Evolutionary conservation across 768 basidiomycete species (phyloP).

Genomic region (Trametopsis cervina): DNA sequence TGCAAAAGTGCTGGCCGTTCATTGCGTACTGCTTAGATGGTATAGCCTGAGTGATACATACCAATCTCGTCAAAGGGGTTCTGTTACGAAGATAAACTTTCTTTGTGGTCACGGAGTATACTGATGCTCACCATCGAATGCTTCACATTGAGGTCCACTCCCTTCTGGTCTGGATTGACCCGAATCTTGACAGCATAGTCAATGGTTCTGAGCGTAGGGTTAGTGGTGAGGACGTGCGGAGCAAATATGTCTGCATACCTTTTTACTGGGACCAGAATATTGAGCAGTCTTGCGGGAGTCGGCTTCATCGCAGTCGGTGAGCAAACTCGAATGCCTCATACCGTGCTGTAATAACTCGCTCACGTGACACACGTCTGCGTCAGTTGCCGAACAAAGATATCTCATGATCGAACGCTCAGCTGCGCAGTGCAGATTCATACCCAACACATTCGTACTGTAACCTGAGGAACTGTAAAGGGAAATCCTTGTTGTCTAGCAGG

Average conservation of each 20-base stretch:
- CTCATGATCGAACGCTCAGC: no score
- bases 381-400: no score
- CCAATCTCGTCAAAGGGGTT: constrained; percentile 99
- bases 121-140: constrained; percentile 81
- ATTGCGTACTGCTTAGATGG: background rate
- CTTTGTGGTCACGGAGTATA: background rate
- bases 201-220: constrained; percentile 54
- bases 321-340: no score
- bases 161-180: constrained; percentile 91
- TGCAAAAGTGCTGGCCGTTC: constrained; percentile 21
- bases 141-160: constrained; percentile 95
- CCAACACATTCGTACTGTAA: no score
- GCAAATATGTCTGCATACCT: constrained; percentile 58
- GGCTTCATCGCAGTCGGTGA: constrained; percentile 55
- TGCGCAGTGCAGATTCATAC: no score
- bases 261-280: constrained; percentile 93
- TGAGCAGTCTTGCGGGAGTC: constrained; percentile 62
- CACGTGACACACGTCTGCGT: no score
- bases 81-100: constrained; percentile 32
- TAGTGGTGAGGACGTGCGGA: background rate
- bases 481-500: no score
- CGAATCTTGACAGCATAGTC: constrained; percentile 99
- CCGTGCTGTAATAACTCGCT: no score
- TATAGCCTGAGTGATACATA: constrained; percentile 28
- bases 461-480: no score